Evolutionary conservation across 129 eudicot species (phyloP), one percentile per base, ranked within the genome.

Genomic region (Scalesia atractyloides): DNA sequence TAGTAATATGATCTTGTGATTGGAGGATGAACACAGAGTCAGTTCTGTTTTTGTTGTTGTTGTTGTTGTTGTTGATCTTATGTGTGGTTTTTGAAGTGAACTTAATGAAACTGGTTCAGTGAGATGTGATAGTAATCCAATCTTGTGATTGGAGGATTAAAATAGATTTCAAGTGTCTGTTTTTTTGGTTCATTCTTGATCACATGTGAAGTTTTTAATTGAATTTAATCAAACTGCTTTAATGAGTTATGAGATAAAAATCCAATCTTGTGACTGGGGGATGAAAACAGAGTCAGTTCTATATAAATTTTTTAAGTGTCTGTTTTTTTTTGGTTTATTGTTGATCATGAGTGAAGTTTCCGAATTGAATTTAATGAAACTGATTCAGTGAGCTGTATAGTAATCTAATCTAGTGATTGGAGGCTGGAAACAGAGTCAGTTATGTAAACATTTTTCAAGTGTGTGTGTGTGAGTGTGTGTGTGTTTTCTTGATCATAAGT

Each of bases 11-110:
- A 13, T 8, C 43, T 15, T 68, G 72, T 68, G 59, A 68, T 68
- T 68, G 8, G 72, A 26, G 43, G 26, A 19, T 68, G 9, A 68
- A 68, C 48, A 50, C 56, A 50, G 72, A 52, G 72, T 34, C 15
- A 68, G 15, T 30, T 30, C 34, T 52, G 24, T 0, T 6, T 16
- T 20, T 52, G n/a, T n/a, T n/a, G n/a, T 52, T 52, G 17, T 7
- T 15, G 15, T 50, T 52, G 9, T 52, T 52, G 2, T 52, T 52
- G 11, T 52, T 52, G 12, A 52, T 16, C 22, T 16, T 52, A 52
- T 5, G 24, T n/a, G 9, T 16, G 5, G 58, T 48, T 48, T 47
- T 12, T 47, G n/a, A 14, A 47, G 1, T 13, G n/a, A 17, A 12
- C 16, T 5, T 30, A 34, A 62, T 33, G 7, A 46, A 37, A 2